Evolutionary conservation across 2,329 filamentous ascomycete species (phyloP).

Genomic region (Sclerotinia nivalis): DNA sequence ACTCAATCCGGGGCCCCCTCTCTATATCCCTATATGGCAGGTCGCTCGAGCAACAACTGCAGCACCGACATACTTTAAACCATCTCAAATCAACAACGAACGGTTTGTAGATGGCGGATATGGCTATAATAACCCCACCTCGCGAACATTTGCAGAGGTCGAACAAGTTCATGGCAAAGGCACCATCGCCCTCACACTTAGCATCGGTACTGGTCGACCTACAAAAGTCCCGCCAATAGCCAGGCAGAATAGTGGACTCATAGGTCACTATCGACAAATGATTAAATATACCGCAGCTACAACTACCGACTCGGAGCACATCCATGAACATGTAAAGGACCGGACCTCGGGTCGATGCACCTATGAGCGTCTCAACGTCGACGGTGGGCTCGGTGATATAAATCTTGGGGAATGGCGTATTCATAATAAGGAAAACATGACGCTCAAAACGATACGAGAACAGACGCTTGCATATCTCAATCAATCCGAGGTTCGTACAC

Average conservation of each 20-base stretch:
- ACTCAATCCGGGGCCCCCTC: not conserved
- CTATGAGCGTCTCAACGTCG: constrained; percentile 4
- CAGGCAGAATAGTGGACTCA: not conserved
- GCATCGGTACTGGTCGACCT: constrained; percentile 10
- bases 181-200: not conserved
- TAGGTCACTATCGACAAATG: not conserved
- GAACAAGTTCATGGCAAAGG: constrained; percentile 1
- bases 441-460: not conserved
- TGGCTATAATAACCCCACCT: constrained; percentile 16
- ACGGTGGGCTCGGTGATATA: not conserved
- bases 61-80: constrained; percentile 45
- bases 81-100: constrained; percentile 42
- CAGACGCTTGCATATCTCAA: not conserved
- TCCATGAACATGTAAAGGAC: not conserved
- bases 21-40: constrained; percentile 2
- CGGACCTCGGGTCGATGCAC: not conserved
- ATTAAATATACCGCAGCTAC: not conserved
- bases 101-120: constrained; percentile 45
- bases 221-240: not conserved
- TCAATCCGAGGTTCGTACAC: not conserved
- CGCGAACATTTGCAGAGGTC: not conserved
- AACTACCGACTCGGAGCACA: not conserved
- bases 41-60: constrained; percentile 43
- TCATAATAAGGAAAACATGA: not conserved
- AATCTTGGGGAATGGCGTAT: constrained; percentile 6